Conservation (phyloP, 2,329 filamentous ascomycete species). For the Botrytis byssoidea region DNA sequence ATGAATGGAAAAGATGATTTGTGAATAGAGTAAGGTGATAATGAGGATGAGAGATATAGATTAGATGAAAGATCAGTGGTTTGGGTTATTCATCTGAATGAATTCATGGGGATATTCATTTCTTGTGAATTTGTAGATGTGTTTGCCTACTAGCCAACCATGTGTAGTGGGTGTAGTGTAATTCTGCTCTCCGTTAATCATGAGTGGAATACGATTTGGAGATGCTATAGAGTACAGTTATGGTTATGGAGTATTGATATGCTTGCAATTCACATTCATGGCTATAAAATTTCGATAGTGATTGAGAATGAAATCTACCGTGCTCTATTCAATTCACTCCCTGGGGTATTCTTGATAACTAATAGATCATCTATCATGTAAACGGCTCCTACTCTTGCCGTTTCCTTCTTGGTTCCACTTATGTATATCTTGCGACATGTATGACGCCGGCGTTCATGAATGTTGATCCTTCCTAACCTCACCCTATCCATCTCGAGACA, state of each 20-base stretch:
- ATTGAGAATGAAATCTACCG: not conserved
- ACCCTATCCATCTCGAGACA: no score
- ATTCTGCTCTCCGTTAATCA: not conserved
- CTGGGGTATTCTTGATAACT: not conserved
- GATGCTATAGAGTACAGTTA: accelerated
- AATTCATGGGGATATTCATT: not conserved
- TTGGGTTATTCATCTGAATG: not conserved
- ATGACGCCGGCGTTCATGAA: no score
- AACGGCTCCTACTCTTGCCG: no score
- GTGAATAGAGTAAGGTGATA: not conserved
- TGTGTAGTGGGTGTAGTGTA: not conserved
- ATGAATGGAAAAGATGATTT: not conserved
- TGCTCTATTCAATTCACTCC: not conserved
- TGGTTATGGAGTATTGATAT: not conserved
- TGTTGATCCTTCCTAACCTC: no score
- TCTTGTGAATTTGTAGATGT: not conserved
- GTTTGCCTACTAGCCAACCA: not conserved
- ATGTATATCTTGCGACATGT: not conserved
- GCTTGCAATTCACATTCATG: not conserved
- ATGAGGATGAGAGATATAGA: not conserved
- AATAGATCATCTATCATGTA: not conserved
- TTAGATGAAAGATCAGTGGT: not conserved
- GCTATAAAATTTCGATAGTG: not conserved
- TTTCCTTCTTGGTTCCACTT: not conserved
- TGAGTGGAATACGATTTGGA: not conserved